These are phyloP conservation scores for Mucor irregularis DNA, from an alignment of 371 early-diverging fungal species.

Conservation along the genomic window DNA sequence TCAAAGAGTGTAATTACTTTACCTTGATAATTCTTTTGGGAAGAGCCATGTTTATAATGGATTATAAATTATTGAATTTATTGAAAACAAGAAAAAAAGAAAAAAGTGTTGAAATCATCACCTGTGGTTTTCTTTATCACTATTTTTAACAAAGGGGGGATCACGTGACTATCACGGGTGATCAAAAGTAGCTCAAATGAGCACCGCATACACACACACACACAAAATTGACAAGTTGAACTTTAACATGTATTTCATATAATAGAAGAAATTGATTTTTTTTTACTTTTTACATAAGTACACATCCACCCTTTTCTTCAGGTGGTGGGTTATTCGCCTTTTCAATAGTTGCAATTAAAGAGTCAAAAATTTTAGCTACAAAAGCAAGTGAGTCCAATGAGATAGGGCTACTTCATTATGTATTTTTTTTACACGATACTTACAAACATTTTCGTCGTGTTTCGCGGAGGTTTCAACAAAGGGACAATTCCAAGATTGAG, in stretches of 20 bases:
- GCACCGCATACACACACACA: no score
- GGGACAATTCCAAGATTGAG: constrained; percentile 81
- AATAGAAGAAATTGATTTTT: neutral
- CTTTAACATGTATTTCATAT: neutral
- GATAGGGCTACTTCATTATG: neutral
- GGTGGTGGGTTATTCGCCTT: constrained; percentile 62
- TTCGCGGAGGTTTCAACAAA: constrained; percentile 92
- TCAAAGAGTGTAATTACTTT: no score
- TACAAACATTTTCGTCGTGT: constrained; percentile 85
- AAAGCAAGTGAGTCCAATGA: neutral
- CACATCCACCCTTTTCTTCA: constrained; percentile 59
- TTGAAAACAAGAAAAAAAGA: neutral
- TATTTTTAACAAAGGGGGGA: no score
- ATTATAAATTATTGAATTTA: neutral
- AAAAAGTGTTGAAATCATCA: no score
- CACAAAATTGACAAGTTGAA: no score
- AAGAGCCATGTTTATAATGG: constrained; percentile 52
- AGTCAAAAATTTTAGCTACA: constrained; percentile 68
- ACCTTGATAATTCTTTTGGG: constrained; percentile 85
- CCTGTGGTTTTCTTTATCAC: no score
- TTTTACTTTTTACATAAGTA: constrained; percentile 9
- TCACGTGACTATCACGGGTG: no score
- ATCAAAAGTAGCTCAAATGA: no score
- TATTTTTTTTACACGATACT: no score
- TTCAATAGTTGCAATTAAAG: constrained; percentile 70